A percentile compares a stretch with the other conserved stretches of the same genome.
Evolutionary conservation across 768 basidiomycete species (phyloP).

Genomic region (Cyclocybe aegerita): DNA sequence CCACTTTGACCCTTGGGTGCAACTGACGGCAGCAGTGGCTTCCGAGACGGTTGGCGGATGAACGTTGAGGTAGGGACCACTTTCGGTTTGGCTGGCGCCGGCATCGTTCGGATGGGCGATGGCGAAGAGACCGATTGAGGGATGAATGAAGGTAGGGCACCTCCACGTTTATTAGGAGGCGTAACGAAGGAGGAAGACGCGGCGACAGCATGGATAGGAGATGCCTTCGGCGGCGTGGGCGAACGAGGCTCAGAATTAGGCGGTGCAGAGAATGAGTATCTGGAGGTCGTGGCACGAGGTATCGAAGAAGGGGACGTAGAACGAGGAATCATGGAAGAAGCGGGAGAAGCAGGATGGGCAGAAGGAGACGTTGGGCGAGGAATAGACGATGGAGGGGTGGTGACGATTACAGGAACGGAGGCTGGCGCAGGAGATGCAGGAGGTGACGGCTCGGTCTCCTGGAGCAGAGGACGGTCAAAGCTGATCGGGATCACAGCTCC

Average conservation of each 20-base stretch:
- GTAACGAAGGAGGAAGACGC: slow-evolving; percentile 40
- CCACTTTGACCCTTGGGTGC: slow-evolving; percentile 16
- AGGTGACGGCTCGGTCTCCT: slow-evolving; percentile 17
- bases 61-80: slow-evolving; percentile 35
- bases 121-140: slow-evolving; percentile 56
- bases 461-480: slow-evolving; percentile 28
- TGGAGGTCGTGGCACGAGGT: slow-evolving; percentile 25
- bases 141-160: slow-evolving; percentile 52
- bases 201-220: slow-evolving; percentile 3
- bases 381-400: not conserved
- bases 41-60: slow-evolving; percentile 44
- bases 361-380: slow-evolving; percentile 9
- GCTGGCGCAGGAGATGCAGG: slow-evolving; percentile 11
- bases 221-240: slow-evolving; percentile 32
- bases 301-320: slow-evolving; percentile 23
- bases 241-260: slow-evolving; percentile 26
- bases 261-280: slow-evolving; percentile 41
- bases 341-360: slow-evolving; percentile 1
- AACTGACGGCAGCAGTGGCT: slow-evolving; percentile 30
- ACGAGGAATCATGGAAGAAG: slow-evolving; percentile 7
- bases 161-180: slow-evolving; percentile 53
- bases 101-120: slow-evolving; percentile 32
- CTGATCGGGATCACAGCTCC: slow-evolving; percentile 28
- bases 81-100: slow-evolving; percentile 29
- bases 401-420: slow-evolving; percentile 13